Conservation (phyloP, 192 early-diverging fungal genomes). For the Lunasporangiospora selenospora region DNA sequence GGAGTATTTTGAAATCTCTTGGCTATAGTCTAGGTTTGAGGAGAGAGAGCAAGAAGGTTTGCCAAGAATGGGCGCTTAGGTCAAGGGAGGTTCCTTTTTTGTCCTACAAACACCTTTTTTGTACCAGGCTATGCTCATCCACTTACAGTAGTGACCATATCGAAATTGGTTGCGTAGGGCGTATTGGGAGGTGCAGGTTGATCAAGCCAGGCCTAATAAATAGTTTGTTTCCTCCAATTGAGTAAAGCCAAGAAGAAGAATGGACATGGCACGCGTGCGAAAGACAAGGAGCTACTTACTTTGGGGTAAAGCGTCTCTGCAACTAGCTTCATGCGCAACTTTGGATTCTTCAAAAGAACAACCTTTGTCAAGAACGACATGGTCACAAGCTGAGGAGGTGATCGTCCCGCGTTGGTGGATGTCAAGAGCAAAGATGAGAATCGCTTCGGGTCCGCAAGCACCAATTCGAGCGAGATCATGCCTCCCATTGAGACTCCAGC, state of each 20-base stretch:
- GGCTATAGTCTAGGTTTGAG: too few relatives aligned
- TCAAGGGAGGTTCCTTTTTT: too few relatives aligned
- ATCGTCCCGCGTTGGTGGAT: constrained; percentile 62
- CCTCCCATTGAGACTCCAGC: constrained; percentile 87
- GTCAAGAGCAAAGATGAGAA: constrained; percentile 66
- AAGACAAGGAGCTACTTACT: constrained; percentile 9
- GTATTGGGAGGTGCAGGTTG: constrained; percentile 11
- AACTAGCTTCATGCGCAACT: constrained; percentile 26
- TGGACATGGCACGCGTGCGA: not conserved
- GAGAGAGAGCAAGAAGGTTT: too few relatives aligned
- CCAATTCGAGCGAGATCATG: constrained; percentile 85
- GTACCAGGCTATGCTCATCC: too few relatives aligned
- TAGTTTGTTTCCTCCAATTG: too few relatives aligned
- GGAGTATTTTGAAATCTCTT: constrained; percentile 17
- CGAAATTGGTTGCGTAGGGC: constrained; percentile 26
- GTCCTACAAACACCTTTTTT: too few relatives aligned
- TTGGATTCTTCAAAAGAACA: constrained; percentile 21
- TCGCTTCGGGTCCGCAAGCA: constrained; percentile 58
- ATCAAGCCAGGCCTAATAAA: constrained; percentile 36
- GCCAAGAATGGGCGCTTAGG: too few relatives aligned
- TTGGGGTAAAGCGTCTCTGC: constrained; percentile 30
- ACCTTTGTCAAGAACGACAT: constrained; percentile 38
- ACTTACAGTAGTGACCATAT: constrained; percentile 19
- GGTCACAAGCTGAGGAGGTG: constrained; percentile 39
- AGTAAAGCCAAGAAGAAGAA: not conserved